Percentiles rank a stretch among this genome's conserved stretches.
Conservation (phyloP, 1,284 basidiomycete genomes). For the Rhodotorula sp. region DNA sequence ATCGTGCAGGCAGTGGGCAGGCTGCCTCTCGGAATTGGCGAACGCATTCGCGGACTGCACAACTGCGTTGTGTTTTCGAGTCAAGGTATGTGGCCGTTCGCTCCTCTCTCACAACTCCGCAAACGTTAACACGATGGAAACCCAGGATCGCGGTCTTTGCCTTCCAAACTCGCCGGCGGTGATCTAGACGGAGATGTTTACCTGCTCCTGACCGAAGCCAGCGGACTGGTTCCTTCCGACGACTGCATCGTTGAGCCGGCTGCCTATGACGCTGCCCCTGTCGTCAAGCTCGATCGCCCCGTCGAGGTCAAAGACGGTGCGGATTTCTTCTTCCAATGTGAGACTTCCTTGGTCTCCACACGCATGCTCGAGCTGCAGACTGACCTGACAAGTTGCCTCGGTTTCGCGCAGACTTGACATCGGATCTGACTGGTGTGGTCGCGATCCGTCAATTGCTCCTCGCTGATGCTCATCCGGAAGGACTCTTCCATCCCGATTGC, state of each 20-base stretch:
- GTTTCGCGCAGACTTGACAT: background rate
- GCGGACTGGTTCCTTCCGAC: slow-evolving; percentile 9
- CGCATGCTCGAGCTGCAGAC: background rate
- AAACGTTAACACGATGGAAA: too few species aligned
- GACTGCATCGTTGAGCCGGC: slow-evolving; percentile 7
- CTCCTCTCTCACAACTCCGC: background rate
- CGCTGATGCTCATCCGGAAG: slow-evolving; percentile 14
- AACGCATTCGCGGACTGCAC: background rate
- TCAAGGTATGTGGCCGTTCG: slow-evolving; percentile 7
- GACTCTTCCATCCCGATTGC: slow-evolving; percentile 21
- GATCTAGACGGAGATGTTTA: slow-evolving; percentile 25
- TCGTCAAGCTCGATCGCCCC: slow-evolving; percentile 10
- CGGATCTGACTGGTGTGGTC: slow-evolving; percentile 16
- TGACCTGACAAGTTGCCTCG: background rate
- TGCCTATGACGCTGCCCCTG: slow-evolving; percentile 8
- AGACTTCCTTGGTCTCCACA: background rate
- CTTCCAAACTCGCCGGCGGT: slow-evolving; percentile 25
- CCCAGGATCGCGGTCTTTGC: slow-evolving; percentile 13
- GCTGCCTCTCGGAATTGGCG: slow-evolving; percentile 2
- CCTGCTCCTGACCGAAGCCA: slow-evolving; percentile 12
- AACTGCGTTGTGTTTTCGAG: slow-evolving; percentile 26
- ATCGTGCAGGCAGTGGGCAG: slow-evolving; percentile 8
- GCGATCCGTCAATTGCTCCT: slow-evolving; percentile 18
- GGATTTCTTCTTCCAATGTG: slow-evolving; percentile 32
- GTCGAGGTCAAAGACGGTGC: slow-evolving; percentile 10